Evolutionary conservation across 768 basidiomycete genomes (phyloP), one percentile per base, ranked within the genome.

Genomic region (Mrakia gelida): DNA sequence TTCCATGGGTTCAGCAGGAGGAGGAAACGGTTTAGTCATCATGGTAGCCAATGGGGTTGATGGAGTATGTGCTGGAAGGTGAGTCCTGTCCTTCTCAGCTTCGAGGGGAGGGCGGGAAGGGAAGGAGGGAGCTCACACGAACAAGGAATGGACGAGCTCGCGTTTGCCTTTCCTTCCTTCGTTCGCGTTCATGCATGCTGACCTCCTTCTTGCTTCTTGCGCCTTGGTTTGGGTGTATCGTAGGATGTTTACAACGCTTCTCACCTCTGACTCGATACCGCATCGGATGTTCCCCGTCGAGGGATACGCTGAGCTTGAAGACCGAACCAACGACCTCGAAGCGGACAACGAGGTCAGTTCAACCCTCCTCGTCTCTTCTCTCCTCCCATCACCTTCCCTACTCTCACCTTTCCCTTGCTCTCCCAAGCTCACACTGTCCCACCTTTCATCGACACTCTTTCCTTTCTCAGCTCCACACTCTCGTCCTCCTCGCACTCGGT

Each of bases 401-500:
- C 65, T 26, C 15, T 34, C 43, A n/a, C 61, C 52, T 21, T 23
- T 54, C 16, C 11, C 68, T n/a, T 43, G 6, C 41, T 43, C 41
- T 43, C 41, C 41, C 41, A 11, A 43, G 41, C 41, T 43, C 41
- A 63, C 21, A 10, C 61, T 15, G 23, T 38, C 49, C 67, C 18
- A 45, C 21, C 70, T 15, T 61, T 28, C n/a, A 38, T 45, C 54
- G 18, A 11, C 38, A 28, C 38, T 23, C 15, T 67, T 1, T 13
- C 13, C 62, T 11, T 54, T 23, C 11, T 6, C 76, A 85, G 83
- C 81, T 85, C 34, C 93, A 93, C 81, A 94, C 94, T 5, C 88
- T 99, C 71, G 90, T 99, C 71, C 88, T 99, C 63, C 85, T 99
- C 71, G 96, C 96, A 81, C 92, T 99, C 86, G 97, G 97, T 59